Conservation (phyloP, 2,329 filamentous ascomycete species). For the Phaeosphaeria sp. region DNA sequence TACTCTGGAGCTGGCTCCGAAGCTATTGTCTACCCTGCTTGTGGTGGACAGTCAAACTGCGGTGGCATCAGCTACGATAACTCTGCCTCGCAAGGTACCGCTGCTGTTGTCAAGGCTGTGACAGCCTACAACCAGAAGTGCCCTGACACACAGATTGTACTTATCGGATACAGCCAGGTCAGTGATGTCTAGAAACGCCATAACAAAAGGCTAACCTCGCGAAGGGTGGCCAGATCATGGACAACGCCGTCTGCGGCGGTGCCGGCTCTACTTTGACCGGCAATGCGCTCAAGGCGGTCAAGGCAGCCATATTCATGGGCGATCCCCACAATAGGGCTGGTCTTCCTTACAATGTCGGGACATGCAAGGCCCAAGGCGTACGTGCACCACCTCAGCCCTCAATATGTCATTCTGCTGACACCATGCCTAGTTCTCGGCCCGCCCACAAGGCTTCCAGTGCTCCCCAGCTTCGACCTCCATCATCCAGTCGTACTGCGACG, state of each 20-base stretch:
- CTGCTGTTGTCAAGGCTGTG: slow-evolving; percentile 65
- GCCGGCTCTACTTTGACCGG: slow-evolving; percentile 55
- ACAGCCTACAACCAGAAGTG: slow-evolving; percentile 64
- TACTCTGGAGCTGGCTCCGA: slow-evolving; percentile 50
- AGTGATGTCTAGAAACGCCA: slow-evolving; percentile 3
- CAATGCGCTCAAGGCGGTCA: slow-evolving; percentile 61
- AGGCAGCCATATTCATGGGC: slow-evolving; percentile 70
- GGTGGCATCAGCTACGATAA: slow-evolving; percentile 66
- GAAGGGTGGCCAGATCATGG: slow-evolving; percentile 68
- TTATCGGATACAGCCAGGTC: slow-evolving; percentile 69
- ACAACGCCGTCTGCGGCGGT: slow-evolving; percentile 67
- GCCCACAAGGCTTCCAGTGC: slow-evolving; percentile 64
- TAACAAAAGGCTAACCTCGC: slow-evolving; percentile 8
- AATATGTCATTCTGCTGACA: slow-evolving; percentile 4
- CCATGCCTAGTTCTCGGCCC: slow-evolving; percentile 62
- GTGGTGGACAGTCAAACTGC: slow-evolving; percentile 65
- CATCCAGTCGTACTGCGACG: slow-evolving; percentile 71
- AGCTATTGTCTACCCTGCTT: slow-evolving; percentile 61
- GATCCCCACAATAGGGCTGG: slow-evolving; percentile 65
- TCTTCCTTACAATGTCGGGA: slow-evolving; percentile 66
- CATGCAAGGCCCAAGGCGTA: slow-evolving; percentile 65
- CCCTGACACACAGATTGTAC: slow-evolving; percentile 63
- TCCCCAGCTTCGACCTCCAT: slow-evolving; percentile 57
- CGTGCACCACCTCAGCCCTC: slow-evolving; percentile 34
- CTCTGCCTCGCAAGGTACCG: slow-evolving; percentile 64